Evolutionary conservation across 805 yeast genomes (phyloP).

Genomic region (Starmerella lactis-condensi): DNA sequence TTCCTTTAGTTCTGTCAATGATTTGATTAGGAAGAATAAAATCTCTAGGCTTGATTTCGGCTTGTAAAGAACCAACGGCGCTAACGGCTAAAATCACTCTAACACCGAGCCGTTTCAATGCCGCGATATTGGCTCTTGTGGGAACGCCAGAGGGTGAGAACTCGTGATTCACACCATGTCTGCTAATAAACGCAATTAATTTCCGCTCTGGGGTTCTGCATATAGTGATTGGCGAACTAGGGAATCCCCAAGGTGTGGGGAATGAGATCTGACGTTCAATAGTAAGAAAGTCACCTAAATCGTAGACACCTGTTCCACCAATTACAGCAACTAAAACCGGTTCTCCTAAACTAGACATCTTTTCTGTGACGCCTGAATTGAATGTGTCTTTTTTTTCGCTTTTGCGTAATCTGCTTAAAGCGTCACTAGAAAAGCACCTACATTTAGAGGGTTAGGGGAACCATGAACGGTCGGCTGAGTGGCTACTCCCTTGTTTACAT

Average conservation of each 20-base stretch:
- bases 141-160: slow-evolving; percentile 86
- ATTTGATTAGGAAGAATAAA: slow-evolving; percentile 93
- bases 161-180: slow-evolving; percentile 87
- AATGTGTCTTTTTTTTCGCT: too few relatives aligned
- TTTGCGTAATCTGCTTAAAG: too few relatives aligned
- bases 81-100: slow-evolving; percentile 78
- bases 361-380: too few relatives aligned
- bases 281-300: slow-evolving; percentile 47
- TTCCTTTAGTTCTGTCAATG: slow-evolving; percentile 93
- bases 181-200: slow-evolving; percentile 80
- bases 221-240: slow-evolving; percentile 84
- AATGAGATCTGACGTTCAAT: slow-evolving; percentile 72
- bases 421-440: too few relatives aligned
- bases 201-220: slow-evolving; percentile 60
- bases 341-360: too few relatives aligned
- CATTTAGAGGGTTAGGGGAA: too few relatives aligned
- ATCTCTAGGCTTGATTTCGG: slow-evolving; percentile 80
- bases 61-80: slow-evolving; percentile 90
- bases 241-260: slow-evolving; percentile 93
- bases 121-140: slow-evolving; percentile 84
- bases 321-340: slow-evolving; percentile 72
- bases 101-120: slow-evolving; percentile 73
- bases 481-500: too few relatives aligned
- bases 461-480: too few relatives aligned
- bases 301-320: slow-evolving; percentile 97